Evolutionary conservation across 805 yeast species (phyloP).

Genomic region (Metschnikowia anglica): DNA sequence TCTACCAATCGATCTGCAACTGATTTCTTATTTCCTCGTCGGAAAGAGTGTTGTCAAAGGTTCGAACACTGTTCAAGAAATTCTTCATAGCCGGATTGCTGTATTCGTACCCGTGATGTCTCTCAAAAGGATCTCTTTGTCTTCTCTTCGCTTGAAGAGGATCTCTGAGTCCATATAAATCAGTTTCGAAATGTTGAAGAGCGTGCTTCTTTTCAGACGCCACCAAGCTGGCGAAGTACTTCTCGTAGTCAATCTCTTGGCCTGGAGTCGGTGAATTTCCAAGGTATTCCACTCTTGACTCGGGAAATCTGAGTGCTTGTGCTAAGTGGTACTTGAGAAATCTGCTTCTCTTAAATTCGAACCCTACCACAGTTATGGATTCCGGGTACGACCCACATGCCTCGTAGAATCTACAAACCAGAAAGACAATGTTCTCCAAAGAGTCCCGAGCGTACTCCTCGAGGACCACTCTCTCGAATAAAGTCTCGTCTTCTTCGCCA

Average conservation of each 20-base stretch:
- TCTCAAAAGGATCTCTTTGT: constrained; percentile 56
- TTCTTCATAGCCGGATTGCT: constrained; percentile 25
- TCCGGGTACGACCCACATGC: constrained; percentile 48
- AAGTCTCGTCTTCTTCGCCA: not conserved
- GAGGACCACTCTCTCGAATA: constrained; percentile 35
- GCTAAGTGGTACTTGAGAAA: constrained; percentile 54
- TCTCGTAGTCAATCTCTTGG: constrained; percentile 20
- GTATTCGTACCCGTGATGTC: constrained; percentile 37
- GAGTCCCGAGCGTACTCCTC: constrained; percentile 82
- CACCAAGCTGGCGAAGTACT: constrained; percentile 49
- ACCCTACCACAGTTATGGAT: constrained; percentile 60
- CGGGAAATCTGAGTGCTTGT: constrained; percentile 46
- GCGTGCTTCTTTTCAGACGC: constrained; percentile 55
- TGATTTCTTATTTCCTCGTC: constrained; percentile 2
- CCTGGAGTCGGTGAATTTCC: constrained; percentile 58
- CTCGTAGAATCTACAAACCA: constrained; percentile 54
- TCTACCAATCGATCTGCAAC: not conserved
- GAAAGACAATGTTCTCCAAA: constrained; percentile 70
- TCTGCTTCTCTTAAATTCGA: constrained; percentile 67
- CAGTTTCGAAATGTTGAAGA: constrained; percentile 48
- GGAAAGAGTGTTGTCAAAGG: not conserved
- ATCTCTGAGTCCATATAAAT: constrained; percentile 55
- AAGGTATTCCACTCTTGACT: constrained; percentile 43
- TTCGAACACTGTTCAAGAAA: constrained; percentile 10
- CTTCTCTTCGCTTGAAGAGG: constrained; percentile 48